Evolutionary conservation across 176 grass and related monocot genomes (phyloP), one percentile per base, ranked within the genome.

Genomic region (Carex scoparia): DNA sequence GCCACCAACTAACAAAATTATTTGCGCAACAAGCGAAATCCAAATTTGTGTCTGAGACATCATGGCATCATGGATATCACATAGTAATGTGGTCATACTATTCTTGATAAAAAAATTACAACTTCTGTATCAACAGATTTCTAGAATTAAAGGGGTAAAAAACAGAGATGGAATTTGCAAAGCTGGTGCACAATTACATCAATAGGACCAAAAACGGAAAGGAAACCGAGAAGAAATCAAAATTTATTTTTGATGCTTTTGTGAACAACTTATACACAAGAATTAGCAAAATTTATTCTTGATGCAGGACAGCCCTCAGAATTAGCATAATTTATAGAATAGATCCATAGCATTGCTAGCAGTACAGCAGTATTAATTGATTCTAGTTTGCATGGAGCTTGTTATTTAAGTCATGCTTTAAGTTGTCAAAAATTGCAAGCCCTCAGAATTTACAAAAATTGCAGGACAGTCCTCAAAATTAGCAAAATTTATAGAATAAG

Each of bases 201-300:
- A 31, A 31, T 32, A 55, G 10, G 7, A 56, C 23, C 1, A n/a
- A 77, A 77, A 77, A 8, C 0, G 49, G 12, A 55, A 77, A 72
- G 9, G 4, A 77, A 54, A 56, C 23, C 11, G 3, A 14, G 5
- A 77, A 12, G 49, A 77, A 77, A 33, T 14, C 5, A 77, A 54
- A 54, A 55, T 15, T 23, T 56, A 56, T 55, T 56, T 10, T 77
- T 48, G 12, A 77, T 77, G 49, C 5, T 77, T 31, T 77, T 56
- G 27, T 55, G 49, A 77, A 77, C 2, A 77, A 55, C 19, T 77
- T 32, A 10, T 91, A 16, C 79, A 58, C 18, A n/a, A n/a, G n/a
- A n/a, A n/a, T n/a, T n/a, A n/a, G n/a, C n/a, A n/a, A n/a, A n/a
- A n/a, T n/a, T n/a, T n/a, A n/a, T n/a, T n/a, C n/a, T n/a, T n/a